Conservation (phyloP, 169 alveolate species). For the Plasmodium chabaudi region DNA sequence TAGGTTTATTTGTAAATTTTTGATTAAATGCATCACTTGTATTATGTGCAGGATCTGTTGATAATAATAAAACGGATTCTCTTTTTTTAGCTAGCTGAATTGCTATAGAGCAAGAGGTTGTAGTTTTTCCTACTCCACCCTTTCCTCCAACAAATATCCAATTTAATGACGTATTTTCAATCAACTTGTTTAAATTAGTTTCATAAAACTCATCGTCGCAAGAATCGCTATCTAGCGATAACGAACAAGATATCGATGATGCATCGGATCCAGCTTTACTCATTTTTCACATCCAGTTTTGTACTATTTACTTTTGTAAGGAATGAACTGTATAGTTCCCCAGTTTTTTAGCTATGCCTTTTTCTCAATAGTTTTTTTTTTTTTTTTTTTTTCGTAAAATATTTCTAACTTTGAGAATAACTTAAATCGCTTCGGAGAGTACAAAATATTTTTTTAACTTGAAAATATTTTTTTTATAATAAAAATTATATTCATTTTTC, state of each 20-base stretch:
- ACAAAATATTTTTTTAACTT: no score
- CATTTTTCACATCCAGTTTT: slow-evolving; percentile 3
- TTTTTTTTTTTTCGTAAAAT: no score
- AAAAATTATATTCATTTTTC: no score
- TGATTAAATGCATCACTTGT: slow-evolving; percentile 98
- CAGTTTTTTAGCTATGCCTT: no score
- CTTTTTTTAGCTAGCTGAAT: slow-evolving; percentile 93
- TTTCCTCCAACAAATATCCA: slow-evolving; percentile 99
- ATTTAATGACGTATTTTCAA: slow-evolving; percentile 86
- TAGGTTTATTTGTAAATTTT: slow-evolving; percentile 94
- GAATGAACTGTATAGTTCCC: no score
- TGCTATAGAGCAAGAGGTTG: slow-evolving; percentile 97
- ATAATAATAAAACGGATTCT: slow-evolving; percentile 95
- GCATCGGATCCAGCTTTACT: slow-evolving; percentile 18
- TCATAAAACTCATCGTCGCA: slow-evolving; percentile 40
- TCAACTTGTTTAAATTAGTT: slow-evolving; percentile 35
- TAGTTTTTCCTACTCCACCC: slow-evolving; percentile 99
- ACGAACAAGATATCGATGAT: slow-evolving; percentile 28
- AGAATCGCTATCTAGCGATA: slow-evolving; percentile 33
- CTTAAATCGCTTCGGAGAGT: no score
- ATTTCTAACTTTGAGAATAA: no score
- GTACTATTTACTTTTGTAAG: neutral
- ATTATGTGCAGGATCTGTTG: slow-evolving; percentile 99
- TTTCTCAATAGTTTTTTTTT: no score
- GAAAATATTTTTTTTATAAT: no score